Percentiles rank a stretch among this genome's conserved stretches.
These are phyloP conservation scores for Phialophora macrospora DNA, from an alignment of 2,329 filamentous ascomycete species.

Conservation along the genomic window DNA sequence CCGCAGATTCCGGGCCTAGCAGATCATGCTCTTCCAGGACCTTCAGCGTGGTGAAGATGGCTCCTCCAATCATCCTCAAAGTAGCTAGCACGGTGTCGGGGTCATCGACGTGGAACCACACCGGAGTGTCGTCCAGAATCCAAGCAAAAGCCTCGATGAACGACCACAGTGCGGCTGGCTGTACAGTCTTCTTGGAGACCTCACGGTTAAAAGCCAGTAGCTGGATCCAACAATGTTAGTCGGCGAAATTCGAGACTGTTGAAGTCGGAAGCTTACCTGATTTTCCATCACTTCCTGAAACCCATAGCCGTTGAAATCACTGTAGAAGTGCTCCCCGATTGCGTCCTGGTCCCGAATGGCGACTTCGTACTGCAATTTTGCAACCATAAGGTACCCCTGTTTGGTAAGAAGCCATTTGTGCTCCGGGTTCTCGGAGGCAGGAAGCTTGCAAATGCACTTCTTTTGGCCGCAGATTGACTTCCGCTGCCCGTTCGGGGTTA, in stretches of 20 bases:
- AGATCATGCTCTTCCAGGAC: constrained; percentile 16
- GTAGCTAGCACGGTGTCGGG: constrained; percentile 5
- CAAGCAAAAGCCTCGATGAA: constrained; percentile 21
- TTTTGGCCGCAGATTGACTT: constrained; percentile 13
- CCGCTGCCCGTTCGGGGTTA: background rate
- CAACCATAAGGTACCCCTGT: constrained; percentile 10
- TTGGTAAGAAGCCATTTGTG: constrained; percentile 18
- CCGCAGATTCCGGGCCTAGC: constrained; percentile 9
- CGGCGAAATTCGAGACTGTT: background rate
- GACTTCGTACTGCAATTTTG: constrained; percentile 15
- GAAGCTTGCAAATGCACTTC: constrained; percentile 18
- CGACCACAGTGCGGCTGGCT: constrained; percentile 16
- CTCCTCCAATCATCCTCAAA: constrained; percentile 18
- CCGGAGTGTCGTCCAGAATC: background rate
- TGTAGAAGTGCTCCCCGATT: constrained; percentile 3
- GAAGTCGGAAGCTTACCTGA: constrained; percentile 16
- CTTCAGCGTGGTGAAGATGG: constrained; percentile 20
- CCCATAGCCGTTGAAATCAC: constrained; percentile 19
- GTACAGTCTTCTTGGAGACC: constrained; percentile 8
- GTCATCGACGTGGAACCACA: constrained; percentile 19
- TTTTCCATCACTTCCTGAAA: constrained; percentile 30
- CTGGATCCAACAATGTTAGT: background rate
- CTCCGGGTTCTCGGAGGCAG: constrained; percentile 12
- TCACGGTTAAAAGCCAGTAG: constrained; percentile 17
- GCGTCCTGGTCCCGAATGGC: constrained; percentile 10